These are phyloP conservation scores for Pinus tabuliformis DNA, from an alignment of 75 land plant species.

Conservation along the genomic window DNA sequence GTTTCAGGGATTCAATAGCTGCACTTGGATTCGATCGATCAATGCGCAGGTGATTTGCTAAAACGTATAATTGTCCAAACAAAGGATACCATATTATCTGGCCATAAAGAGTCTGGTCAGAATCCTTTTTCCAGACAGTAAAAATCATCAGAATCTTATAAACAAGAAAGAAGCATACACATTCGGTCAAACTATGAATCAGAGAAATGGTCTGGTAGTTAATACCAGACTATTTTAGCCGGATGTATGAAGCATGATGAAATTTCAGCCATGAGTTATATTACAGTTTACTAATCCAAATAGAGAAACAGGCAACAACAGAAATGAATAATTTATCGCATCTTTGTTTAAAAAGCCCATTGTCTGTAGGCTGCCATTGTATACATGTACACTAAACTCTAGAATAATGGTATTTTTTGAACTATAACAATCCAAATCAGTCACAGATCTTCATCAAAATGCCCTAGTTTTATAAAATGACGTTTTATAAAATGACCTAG, in stretches of 20 bases:
- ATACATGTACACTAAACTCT: no score
- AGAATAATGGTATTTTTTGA: no score
- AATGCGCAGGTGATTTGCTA: slow-evolving; percentile 52
- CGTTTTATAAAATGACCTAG: no score
- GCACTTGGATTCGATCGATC: slow-evolving; percentile 47
- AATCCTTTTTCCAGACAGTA: neutral
- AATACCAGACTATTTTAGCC: neutral
- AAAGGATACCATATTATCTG: slow-evolving; percentile 62
- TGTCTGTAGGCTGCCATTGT: no score
- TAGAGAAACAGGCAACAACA: neutral
- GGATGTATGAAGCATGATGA: neutral
- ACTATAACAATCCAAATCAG: no score
- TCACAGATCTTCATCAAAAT: no score
- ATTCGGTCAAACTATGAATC: neutral
- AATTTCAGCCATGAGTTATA: neutral
- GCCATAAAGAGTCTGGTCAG: neutral
- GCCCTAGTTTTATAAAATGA: no score
- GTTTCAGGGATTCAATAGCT: slow-evolving; percentile 42
- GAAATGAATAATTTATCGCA: neutral
- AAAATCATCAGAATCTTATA: neutral
- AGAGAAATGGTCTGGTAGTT: no score
- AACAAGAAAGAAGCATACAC: neutral
- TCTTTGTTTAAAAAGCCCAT: no score
- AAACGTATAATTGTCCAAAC: slow-evolving; percentile 47
- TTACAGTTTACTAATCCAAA: neutral